phyloP scores from a whole-genome alignment of 73 alveolate genomes.

The Effrenium voratum region DNA sequence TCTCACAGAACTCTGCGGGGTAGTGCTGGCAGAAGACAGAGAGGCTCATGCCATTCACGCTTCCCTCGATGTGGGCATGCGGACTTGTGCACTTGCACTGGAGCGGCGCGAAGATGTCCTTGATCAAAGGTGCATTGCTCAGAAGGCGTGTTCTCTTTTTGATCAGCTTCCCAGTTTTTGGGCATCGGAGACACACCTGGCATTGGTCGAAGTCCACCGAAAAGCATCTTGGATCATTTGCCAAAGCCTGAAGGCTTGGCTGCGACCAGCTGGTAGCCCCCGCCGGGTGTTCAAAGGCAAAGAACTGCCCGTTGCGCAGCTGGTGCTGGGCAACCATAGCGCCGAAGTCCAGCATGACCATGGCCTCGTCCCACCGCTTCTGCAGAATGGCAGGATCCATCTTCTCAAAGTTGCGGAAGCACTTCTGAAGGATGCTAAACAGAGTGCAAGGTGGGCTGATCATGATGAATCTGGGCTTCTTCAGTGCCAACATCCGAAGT shows the following conservation, averaged over 20 bases:
- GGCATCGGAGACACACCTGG: neutral
- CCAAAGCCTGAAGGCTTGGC: neutral
- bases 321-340: neutral
- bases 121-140: neutral
- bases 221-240: neutral
- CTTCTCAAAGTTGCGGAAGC: neutral
- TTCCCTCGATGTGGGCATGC: neutral
- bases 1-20: neutral
- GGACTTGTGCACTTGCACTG: neutral
- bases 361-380: neutral
- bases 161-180: neutral
- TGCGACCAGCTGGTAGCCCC: neutral
- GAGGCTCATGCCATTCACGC: neutral
- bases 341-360: neutral
- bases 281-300: neutral
- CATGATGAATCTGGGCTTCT: neutral
- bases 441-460: neutral
- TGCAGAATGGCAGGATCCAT: neutral
- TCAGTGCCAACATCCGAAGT: neutral
- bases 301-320: neutral
- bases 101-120: neutral
- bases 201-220: neutral
- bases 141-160: neutral
- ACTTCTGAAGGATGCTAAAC: neutral
- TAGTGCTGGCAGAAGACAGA: neutral